Base-by-base conservation (phyloP, 2,329 filamentous ascomycete genomes). In the Pyricularia grisea region DNA sequence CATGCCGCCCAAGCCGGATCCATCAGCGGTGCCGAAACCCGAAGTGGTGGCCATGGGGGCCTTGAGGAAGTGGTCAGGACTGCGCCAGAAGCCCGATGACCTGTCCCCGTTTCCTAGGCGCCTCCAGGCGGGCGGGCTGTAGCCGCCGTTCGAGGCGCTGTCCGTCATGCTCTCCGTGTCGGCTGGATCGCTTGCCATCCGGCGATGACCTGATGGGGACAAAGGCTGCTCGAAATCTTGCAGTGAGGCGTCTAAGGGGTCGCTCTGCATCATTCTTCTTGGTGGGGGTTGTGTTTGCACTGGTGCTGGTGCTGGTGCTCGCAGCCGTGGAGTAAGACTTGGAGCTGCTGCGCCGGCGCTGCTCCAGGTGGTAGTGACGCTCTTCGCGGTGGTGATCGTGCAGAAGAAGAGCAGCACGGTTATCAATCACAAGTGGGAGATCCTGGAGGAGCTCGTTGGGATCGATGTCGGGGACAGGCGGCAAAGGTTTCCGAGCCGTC, bases 61-160 rank as follows among this genome's bases (percentile, higher is more conserved):
- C 58, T 27, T 61, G 58, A 61, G 58, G 14, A 61, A 61, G 73
- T 88, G 85, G 74, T 88, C 84, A 70, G 82, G 80, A 71, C 81
- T 79, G 73, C 85, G 84, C 84, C 90, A 89, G 76, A 89, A 88
- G 72, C 85, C 85, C 74, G 81, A 85, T 77, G 82, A 86, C 75
- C 83, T 81, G 72, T 83, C 81, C 74, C 85, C 86, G 82, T 87
- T 87, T 80, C 81, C 83, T 78, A 87, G 84, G 72, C 85, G 84
- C 75, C 84, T 82, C 86, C 86, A 88, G 66, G 86, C 86, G 72
- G 86, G 86, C 69, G 86, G 86, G 74, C 83, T 87, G 80, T 85
- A 88, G 71, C 85, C 85, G 82, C 84, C 84, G 74, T 72, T 81
- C 75, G 85, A 87, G 50, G 74, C 73, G 58, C 77, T 78, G 68